These are phyloP conservation scores for Saxophila tyrrhenica DNA, from an alignment of 495 filamentous ascomycete species.

Conservation along the genomic window DNA sequence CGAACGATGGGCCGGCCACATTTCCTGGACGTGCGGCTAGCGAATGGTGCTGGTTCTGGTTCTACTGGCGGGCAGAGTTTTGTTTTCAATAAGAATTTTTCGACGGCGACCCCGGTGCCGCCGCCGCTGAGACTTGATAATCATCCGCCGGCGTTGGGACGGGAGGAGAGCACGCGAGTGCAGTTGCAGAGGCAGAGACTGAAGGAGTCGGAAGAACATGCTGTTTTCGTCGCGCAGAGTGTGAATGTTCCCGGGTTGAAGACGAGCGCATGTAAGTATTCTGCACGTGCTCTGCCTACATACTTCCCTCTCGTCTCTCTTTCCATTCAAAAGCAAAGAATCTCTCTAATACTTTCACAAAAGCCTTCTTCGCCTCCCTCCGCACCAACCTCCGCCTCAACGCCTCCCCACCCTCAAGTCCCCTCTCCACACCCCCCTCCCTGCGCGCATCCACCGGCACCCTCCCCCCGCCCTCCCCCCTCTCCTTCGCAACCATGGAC, in stretches of 20 bases:
- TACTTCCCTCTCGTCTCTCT: no score
- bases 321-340: no score
- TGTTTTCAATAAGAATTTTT: background rate
- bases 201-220: conserved; percentile 7
- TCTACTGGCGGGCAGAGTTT: no score
- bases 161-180: background rate
- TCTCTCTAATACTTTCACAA: no score
- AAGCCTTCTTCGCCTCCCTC: conserved; percentile 33
- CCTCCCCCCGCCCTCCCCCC: conserved; percentile 24
- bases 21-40: conserved; percentile 15
- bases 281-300: background rate
- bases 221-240: conserved; percentile 6
- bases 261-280: conserved; percentile 26
- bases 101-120: background rate
- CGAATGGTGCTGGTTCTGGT: conserved; percentile 3
- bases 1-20: conserved; percentile 11
- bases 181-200: conserved; percentile 16
- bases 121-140: background rate
- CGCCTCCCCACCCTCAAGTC: conserved; percentile 24
- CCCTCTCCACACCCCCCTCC: conserved; percentile 24
- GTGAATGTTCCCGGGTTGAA: conserved; percentile 27
- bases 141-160: background rate
- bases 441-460: conserved; percentile 18
- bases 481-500: conserved; percentile 3
- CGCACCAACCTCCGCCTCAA: conserved; percentile 31